Evolutionary conservation across 768 basidiomycete genomes (phyloP), one percentile per base, ranked within the genome.

Genomic region (Lepiota venenata): DNA sequence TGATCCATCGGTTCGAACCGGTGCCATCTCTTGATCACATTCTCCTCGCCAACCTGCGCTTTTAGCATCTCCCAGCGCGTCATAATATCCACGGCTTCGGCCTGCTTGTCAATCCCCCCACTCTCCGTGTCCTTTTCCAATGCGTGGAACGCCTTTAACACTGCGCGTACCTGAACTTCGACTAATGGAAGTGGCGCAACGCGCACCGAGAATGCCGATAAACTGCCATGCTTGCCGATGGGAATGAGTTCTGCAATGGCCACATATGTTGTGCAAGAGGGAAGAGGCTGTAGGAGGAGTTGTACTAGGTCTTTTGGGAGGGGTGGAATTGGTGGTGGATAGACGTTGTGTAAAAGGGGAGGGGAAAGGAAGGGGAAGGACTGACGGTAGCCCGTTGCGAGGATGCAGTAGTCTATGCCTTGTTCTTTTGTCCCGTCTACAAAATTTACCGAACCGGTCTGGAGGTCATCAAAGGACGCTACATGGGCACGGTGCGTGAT

Each of bases 361-460:
- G 66, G 47, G 1, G 69, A 61, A 43, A 93, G 70, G 69, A 91
- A 91, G 0, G 87, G 85, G 58, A 84, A 82, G 11, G 78, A 69
- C 41, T 79, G 68, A 48, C 85, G 70, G 64, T 87, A 93, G 10
- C 91, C 91, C 2, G 91, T 93, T 2, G 88, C 91, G 15, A 92
- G 69, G 49, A 91, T 81, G 58, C 82, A 83, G 57, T 80, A 69
- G 58, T 86, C 82, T 52, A 92, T 71, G 4, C 71, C 73, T 29
- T 67, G 59, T 63, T 87, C 85, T 11, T 64, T 60, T 1, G 79
- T 69, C 1, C 81, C 84, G 55, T 87, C 87, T 27, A 50, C 55
- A 45, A 60, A 60, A 14, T 32, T 56, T 15, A 50, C 50, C 18
- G 21, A 39, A 4, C 60, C 59, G 16, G 56, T 32, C 9, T 63